Percentiles rank a stretch among this genome's conserved stretches.
Conservation (phyloP, 2,329 filamentous ascomycete genomes). For the Pseudogymnoascus sp. region DNA sequence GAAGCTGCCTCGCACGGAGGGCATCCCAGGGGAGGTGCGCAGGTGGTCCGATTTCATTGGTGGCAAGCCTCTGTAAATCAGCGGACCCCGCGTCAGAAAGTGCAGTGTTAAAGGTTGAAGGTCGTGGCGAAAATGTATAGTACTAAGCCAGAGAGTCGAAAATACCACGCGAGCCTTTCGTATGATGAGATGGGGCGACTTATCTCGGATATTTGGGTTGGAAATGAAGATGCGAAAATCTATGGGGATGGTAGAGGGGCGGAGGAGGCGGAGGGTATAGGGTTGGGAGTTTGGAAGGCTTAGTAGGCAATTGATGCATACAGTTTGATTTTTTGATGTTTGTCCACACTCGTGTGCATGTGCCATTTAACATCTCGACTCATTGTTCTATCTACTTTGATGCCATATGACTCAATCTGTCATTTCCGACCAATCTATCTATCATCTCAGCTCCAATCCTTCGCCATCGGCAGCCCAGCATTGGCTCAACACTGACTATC, state of each 20-base stretch:
- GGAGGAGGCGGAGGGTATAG: neutral
- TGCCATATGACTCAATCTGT: neutral
- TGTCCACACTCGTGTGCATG: neutral
- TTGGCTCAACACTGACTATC: neutral
- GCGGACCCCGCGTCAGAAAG: neutral
- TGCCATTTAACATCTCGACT: neutral
- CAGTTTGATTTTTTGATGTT: constrained; percentile 4
- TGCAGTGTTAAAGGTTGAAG: constrained; percentile 3
- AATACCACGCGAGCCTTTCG: neutral
- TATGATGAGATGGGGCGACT: neutral
- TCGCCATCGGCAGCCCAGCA: neutral
- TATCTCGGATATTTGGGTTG: neutral
- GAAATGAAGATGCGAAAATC: neutral
- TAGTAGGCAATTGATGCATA: constrained; percentile 8
- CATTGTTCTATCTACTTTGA: neutral
- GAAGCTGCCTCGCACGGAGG: constrained; percentile 83
- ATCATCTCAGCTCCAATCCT: neutral
- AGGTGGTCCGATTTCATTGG: constrained; percentile 95
- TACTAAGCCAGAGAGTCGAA: constrained; percentile 2
- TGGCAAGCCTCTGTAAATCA: constrained; percentile 62
- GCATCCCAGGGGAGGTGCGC: constrained; percentile 83
- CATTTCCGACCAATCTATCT: neutral
- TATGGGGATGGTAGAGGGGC: neutral
- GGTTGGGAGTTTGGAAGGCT: constrained; percentile 5
- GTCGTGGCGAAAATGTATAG: constrained; percentile 5